phyloP scores from a whole-genome alignment of 768 basidiomycete genomes.

The Roridomyces roridus region DNA sequence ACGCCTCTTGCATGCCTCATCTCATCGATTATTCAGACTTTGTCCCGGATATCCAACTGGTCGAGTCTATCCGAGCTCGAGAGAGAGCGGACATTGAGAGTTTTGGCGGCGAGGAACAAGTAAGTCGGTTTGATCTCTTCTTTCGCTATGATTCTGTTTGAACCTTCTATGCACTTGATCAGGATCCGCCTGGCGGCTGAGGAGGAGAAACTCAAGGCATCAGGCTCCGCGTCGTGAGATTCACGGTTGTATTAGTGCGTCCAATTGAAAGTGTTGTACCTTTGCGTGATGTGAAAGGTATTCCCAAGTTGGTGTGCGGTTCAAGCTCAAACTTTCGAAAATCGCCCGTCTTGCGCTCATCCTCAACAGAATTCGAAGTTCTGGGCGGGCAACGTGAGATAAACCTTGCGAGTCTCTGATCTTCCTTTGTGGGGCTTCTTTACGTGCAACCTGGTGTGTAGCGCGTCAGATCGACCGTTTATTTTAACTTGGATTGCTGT shows the following conservation, averaged over 20 bases:
- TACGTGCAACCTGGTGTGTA: neutral
- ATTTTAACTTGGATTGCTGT: neutral
- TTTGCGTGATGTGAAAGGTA: too few relatives aligned
- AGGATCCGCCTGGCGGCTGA: constrained; percentile 39
- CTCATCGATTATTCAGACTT: constrained; percentile 46
- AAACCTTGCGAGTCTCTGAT: too few relatives aligned
- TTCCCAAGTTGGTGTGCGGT: too few relatives aligned
- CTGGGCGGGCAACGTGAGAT: too few relatives aligned
- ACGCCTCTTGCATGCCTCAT: constrained; percentile 57
- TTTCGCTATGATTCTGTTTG: neutral
- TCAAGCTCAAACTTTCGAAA: too few relatives aligned
- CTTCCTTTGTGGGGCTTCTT: too few relatives aligned
- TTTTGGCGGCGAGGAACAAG: constrained; percentile 61
- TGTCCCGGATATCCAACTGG: constrained; percentile 75
- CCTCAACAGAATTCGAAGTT: too few relatives aligned
- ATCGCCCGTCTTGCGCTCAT: too few relatives aligned
- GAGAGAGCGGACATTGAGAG: constrained; percentile 59
- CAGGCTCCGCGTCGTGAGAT: neutral
- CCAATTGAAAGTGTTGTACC: too few relatives aligned
- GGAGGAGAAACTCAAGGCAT: constrained; percentile 31
- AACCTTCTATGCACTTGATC: neutral
- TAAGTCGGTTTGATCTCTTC: constrained; percentile 26
- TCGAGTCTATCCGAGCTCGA: constrained; percentile 60
- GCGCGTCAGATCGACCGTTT: neutral
- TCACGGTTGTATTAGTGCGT: too few relatives aligned